Percentiles rank a stretch among this genome's conserved stretches.
These are phyloP conservation scores for Vicia faba DNA, from an alignment of 306 rosid genomes.

Conservation along the genomic window DNA sequence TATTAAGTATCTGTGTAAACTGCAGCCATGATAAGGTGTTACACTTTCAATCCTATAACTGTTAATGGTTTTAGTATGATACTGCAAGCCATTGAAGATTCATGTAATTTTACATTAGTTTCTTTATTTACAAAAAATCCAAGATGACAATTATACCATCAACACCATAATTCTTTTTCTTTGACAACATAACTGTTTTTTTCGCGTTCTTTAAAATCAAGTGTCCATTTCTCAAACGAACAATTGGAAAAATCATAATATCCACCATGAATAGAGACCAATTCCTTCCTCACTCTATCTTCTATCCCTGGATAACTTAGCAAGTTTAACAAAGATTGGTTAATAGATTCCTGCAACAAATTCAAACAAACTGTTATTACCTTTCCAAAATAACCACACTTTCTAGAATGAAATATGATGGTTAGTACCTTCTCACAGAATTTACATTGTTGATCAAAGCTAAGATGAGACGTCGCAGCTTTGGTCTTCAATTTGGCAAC, in stretches of 20 bases:
- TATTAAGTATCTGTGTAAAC: no score
- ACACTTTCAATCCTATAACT: no score
- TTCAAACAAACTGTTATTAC: neutral
- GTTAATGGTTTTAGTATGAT: no score
- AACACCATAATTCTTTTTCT: slow-evolving; percentile 63
- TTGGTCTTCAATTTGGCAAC: slow-evolving; percentile 67
- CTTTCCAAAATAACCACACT: neutral
- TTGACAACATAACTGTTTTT: slow-evolving; percentile 40
- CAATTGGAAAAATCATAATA: slow-evolving; percentile 72
- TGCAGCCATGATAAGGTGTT: no score
- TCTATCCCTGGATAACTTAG: slow-evolving; percentile 84
- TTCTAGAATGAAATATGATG: neutral
- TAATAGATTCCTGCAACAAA: slow-evolving; percentile 72
- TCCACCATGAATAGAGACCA: slow-evolving; percentile 76
- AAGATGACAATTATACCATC: neutral
- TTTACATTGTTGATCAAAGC: slow-evolving; percentile 77
- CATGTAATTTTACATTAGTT: neutral
- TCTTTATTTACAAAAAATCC: neutral
- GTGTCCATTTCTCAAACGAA: slow-evolving; percentile 88
- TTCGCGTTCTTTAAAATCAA: slow-evolving; percentile 51
- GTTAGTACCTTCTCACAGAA: slow-evolving; percentile 85
- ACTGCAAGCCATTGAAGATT: no score
- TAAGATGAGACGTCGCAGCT: slow-evolving; percentile 60
- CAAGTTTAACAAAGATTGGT: slow-evolving; percentile 71
- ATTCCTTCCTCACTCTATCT: slow-evolving; percentile 58